Evolutionary conservation across 148 eudicot species (phyloP), one percentile per base, ranked within the genome.

Genomic region (Silene conica): DNA sequence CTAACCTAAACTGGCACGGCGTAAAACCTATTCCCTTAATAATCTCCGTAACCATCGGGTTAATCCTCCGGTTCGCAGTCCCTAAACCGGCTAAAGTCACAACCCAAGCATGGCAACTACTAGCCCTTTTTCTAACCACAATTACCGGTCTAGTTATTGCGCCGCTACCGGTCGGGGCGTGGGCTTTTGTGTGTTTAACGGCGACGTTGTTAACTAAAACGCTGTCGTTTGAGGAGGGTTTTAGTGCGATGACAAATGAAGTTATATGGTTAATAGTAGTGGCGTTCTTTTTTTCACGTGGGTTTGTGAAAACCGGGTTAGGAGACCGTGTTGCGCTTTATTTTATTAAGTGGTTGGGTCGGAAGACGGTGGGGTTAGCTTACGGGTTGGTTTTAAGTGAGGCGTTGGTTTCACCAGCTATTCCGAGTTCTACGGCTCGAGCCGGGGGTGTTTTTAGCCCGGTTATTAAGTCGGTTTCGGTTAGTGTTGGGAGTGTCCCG

Each of bases 391-490:
- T 92, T n/a, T 4, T 89, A 31, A 83, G 95, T 70, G 98, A 93
- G 82, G 84, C 86, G 5, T 25, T 93, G 77, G 85, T 93, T 31
- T 82, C 90, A 4, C 92, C 95, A 57, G 98, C 95, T 46, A 89
- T 93, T 76, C 98, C 97, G 1, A 93, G 98, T 78, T 77, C 97
- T 2, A 93, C 98, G 19, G 97, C 98, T 2, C 84, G 97, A 60
- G 98, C 97, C 0, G 98, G 98, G 8, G 97, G 98, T 0, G 89
- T 93, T 71, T 91, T 93, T 69, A 82, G 87, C 79, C 98, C 97
- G 26, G 85, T 93, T 50, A 91, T 93, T 63, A 85, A 82, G 71
- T 88, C 95, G 19, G 80, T 91, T 73, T 82, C 98, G 48, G 41
- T 75, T 19, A 81, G 83, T 8, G 86, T 77, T 0, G 95, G 89